Conservation (phyloP, 2,329 filamentous ascomycete genomes). For the Hyphodiscus sp. region DNA sequence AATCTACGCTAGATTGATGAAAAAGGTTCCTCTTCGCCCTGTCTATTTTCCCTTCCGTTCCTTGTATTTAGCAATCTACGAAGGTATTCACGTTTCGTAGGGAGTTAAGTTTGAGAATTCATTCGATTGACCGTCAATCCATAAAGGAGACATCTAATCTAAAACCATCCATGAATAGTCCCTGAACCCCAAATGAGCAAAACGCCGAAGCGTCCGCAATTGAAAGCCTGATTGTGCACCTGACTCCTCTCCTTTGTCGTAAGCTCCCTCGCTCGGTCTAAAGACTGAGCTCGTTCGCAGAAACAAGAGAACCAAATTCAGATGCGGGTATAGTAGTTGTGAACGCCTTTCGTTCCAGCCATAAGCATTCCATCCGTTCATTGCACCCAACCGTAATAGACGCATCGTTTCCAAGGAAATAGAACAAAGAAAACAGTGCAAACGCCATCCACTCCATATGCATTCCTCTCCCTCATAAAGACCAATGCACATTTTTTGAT, state of each 20-base stretch:
- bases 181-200: background rate
- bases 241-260: background rate
- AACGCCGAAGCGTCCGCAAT: background rate
- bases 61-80: background rate
- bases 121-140: background rate
- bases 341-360: background rate
- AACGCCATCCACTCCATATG: background rate
- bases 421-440: background rate
- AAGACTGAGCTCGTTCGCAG: background rate
- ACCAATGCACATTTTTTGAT: background rate
- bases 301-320: background rate
- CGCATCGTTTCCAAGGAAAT: background rate
- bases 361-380: background rate
- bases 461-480: background rate
- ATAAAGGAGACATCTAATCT: background rate
- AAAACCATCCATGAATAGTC: background rate
- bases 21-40: too few relatives aligned
- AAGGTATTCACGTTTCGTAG: background rate
- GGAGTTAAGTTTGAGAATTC: background rate
- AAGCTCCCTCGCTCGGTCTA: background rate
- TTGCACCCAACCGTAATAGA: background rate
- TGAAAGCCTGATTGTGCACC: background rate
- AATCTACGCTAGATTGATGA: too few relatives aligned
- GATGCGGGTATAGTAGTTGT: background rate
- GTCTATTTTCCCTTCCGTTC: too few relatives aligned